Conservation (phyloP, 768 basidiomycete species). For the Lactarius deliciosus region DNA sequence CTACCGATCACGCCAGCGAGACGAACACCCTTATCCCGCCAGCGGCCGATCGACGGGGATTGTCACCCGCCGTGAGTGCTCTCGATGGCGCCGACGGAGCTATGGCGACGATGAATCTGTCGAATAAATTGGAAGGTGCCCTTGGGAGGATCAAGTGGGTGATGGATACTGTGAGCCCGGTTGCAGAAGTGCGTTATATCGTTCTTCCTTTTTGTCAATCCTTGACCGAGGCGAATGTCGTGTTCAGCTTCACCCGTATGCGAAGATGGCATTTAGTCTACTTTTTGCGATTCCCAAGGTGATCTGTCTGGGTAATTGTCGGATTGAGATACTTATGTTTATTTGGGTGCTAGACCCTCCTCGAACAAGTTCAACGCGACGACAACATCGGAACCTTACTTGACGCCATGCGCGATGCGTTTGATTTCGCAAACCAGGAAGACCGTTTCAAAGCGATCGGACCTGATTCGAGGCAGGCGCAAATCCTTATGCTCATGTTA, state of each 20-base stretch:
- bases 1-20: too few relatives aligned
- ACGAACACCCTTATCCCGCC: too few relatives aligned
- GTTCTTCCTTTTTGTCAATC: not conserved
- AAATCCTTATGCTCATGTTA: not conserved
- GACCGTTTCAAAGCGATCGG: not conserved
- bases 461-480: not conserved
- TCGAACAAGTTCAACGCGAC: not conserved
- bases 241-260: not conserved
- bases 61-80: too few relatives aligned
- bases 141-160: not conserved
- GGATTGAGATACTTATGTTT: not conserved
- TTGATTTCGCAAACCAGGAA: not conserved
- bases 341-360: not conserved
- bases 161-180: not conserved
- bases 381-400: not conserved
- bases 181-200: not conserved
- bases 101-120: not conserved
- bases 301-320: not conserved
- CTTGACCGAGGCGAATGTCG: not conserved
- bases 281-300: not conserved
- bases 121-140: not conserved
- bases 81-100: not conserved
- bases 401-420: not conserved
- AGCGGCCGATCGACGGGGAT: too few relatives aligned
- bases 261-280: not conserved